Conservation (phyloP, 1,284 basidiomycete genomes). For the Rhodotorula sp. region DNA sequence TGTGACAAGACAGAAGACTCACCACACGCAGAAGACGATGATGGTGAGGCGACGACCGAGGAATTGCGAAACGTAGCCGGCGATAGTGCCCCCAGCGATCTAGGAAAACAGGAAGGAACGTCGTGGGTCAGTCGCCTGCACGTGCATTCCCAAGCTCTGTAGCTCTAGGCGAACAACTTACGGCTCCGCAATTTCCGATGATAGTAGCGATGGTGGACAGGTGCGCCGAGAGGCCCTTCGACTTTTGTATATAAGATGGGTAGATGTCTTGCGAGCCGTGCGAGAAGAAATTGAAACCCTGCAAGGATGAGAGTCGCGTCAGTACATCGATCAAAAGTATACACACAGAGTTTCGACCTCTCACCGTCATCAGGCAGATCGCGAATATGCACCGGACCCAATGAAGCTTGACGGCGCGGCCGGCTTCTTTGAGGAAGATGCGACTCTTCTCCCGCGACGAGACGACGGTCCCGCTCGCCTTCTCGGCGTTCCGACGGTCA, state of each 20-base stretch:
- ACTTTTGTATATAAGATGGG: slow-evolving; percentile 69
- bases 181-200: slow-evolving; percentile 65
- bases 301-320: background rate
- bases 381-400: slow-evolving; percentile 86
- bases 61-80: slow-evolving; percentile 64
- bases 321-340: background rate
- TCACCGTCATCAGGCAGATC: slow-evolving; percentile 58
- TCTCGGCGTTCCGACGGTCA: slow-evolving; percentile 49
- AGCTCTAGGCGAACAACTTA: background rate
- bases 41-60: slow-evolving; percentile 86
- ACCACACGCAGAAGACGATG: slow-evolving; percentile 60
- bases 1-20: no score
- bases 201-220: slow-evolving; percentile 81
- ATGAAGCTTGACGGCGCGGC: slow-evolving; percentile 73
- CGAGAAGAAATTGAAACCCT: slow-evolving; percentile 72
- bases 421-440: slow-evolving; percentile 68
- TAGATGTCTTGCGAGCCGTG: slow-evolving; percentile 62
- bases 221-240: slow-evolving; percentile 52
- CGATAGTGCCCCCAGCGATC: slow-evolving; percentile 26
- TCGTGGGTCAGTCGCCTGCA: background rate
- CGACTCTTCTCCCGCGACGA: slow-evolving; percentile 59
- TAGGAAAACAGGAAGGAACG: background rate
- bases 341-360: slow-evolving; percentile 52
- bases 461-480: slow-evolving; percentile 50
- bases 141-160: no score